phyloP scores from a whole-genome alignment of 1,284 basidiomycete genomes.

The Gomphus sp. region DNA sequence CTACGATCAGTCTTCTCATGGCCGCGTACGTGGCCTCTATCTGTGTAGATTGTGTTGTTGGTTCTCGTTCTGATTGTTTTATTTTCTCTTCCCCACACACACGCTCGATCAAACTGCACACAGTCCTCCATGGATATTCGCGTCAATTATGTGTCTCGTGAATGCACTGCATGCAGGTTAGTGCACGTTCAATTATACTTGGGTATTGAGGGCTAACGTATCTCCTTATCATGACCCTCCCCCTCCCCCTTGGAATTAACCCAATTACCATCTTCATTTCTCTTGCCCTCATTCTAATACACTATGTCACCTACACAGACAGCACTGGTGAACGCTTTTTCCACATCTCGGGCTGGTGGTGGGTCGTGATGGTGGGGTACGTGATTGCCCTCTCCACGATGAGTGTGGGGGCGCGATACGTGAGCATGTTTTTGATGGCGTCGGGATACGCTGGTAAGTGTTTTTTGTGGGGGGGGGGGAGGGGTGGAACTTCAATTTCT shows the following conservation, averaged over 20 bases:
- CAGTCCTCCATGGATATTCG: conserved; percentile 60
- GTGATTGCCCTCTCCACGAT: conserved; percentile 52
- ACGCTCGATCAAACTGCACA: not conserved
- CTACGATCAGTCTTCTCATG: conserved; percentile 50
- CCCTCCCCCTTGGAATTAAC: not conserved
- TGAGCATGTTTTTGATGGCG: conserved; percentile 60
- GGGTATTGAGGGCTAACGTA: conserved; percentile 1
- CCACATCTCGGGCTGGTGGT: conserved; percentile 53
- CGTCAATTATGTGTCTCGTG: conserved; percentile 43
- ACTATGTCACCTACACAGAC: conserved; percentile 27
- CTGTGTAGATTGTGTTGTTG: conserved; percentile 12
- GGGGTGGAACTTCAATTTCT: too few species aligned
- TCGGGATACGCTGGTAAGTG: conserved; percentile 42
- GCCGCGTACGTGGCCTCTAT: conserved; percentile 40
- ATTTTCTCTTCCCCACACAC: not conserved
- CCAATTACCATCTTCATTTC: not conserved
- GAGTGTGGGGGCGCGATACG: conserved; percentile 45
- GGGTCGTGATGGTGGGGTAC: conserved; percentile 53
- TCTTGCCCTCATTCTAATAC: not conserved
- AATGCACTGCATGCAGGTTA: conserved; percentile 61
- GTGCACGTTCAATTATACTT: conserved; percentile 15
- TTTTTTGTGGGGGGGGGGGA: not conserved
- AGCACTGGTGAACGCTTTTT: conserved; percentile 58
- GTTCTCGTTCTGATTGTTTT: conserved; percentile 4
- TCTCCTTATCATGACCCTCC: not conserved